Percentiles rank a stretch among this genome's conserved stretches.
These are phyloP conservation scores for Ophiosphaerella herpotricha DNA, from an alignment of 2,329 filamentous ascomycete genomes.

Conservation along the genomic window DNA sequence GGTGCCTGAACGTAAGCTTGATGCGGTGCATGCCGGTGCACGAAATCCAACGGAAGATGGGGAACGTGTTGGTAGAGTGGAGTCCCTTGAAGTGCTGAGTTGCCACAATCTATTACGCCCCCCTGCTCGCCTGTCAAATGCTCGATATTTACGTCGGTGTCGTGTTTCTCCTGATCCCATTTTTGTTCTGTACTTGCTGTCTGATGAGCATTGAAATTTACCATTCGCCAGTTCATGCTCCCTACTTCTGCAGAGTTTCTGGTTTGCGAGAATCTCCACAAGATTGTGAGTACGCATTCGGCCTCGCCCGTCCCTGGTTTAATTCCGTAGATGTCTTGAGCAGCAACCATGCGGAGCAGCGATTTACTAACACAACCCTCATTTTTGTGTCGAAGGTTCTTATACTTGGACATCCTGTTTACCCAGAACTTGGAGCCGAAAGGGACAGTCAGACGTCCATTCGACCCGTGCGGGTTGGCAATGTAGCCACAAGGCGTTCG, in stretches of 20 bases:
- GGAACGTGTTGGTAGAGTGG: constrained; percentile 21
- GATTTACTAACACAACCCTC: constrained; percentile 34
- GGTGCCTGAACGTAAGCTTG: constrained; percentile 22
- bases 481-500: constrained; percentile 26
- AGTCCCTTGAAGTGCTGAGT: constrained; percentile 1
- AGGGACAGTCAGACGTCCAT: constrained; percentile 32
- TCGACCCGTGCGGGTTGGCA: constrained; percentile 14
- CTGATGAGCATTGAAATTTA: constrained; percentile 21
- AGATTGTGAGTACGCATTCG: constrained; percentile 42
- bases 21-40: constrained; percentile 5
- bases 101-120: not conserved
- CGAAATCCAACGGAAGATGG: constrained; percentile 18
- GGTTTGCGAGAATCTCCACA: constrained; percentile 46
- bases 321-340: constrained; percentile 49
- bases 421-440: constrained; percentile 55
- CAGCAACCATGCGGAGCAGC: constrained; percentile 46
- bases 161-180: constrained; percentile 20
- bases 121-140: constrained; percentile 10
- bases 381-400: constrained; percentile 20
- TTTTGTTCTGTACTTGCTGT: constrained; percentile 9
- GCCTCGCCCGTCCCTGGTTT: constrained; percentile 27
- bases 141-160: constrained; percentile 5
- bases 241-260: constrained; percentile 29
- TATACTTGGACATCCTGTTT: constrained; percentile 37
- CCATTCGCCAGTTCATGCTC: constrained; percentile 42